These are phyloP conservation scores for Graphilbum ipis-grandicollis DNA, from an alignment of 2,329 filamentous ascomycete genomes.

Conservation along the genomic window DNA sequence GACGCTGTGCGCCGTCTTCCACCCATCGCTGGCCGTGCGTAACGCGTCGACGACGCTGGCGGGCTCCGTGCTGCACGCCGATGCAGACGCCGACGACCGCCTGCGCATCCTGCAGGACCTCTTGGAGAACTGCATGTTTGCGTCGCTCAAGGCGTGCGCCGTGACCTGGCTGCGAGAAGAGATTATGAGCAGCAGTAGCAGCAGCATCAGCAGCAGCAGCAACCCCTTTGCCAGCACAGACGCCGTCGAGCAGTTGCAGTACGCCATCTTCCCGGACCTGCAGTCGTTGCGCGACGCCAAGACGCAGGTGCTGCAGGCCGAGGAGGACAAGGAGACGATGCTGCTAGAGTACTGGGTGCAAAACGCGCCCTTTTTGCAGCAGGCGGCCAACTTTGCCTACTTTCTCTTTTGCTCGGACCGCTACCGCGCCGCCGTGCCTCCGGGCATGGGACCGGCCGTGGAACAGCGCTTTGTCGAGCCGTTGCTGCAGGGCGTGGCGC, in stretches of 20 bases:
- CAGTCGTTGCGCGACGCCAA: conserved; percentile 23
- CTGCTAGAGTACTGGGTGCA: conserved; percentile 33
- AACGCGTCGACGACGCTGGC: conserved; percentile 37
- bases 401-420: conserved; percentile 30
- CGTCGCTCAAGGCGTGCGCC: conserved; percentile 43
- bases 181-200: conserved; percentile 20
- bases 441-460: conserved; percentile 37
- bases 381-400: conserved; percentile 42
- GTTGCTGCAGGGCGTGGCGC: conserved; percentile 21
- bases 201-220: conserved; percentile 11
- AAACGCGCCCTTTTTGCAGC: conserved; percentile 36
- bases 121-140: conserved; percentile 47
- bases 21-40: conserved; percentile 33
- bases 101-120: conserved; percentile 47
- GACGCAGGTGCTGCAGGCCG: conserved; percentile 10
- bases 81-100: conserved; percentile 40
- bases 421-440: conserved; percentile 29
- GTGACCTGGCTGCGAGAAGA: conserved; percentile 49
- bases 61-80: conserved; percentile 35
- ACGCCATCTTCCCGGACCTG: conserved; percentile 41
- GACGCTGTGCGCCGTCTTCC: conserved; percentile 39
- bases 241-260: conserved; percentile 41
- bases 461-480: conserved; percentile 41
- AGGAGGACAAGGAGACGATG: conserved; percentile 10
- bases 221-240: conserved; percentile 31